Percentiles rank a stretch among this genome's conserved stretches.
These are phyloP conservation scores for Podaxis pistillaris DNA, from an alignment of 768 basidiomycete species.

Conservation along the genomic window DNA sequence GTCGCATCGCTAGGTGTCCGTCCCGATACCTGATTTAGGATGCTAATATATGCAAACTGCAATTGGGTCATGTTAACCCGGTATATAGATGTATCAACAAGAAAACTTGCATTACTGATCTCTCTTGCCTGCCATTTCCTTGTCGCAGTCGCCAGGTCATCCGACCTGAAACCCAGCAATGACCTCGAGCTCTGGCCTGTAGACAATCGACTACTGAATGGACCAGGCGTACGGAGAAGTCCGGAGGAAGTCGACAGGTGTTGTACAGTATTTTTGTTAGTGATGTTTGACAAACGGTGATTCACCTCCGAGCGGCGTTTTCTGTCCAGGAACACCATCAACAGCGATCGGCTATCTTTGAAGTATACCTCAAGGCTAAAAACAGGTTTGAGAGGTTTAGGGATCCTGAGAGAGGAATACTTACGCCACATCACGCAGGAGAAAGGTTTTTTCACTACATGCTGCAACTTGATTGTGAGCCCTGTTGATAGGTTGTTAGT, in stretches of 20 bases:
- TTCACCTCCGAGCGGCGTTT: constrained; percentile 60
- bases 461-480: constrained; percentile 73
- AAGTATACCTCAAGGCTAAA: constrained; percentile 87
- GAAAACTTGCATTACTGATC: constrained; percentile 76
- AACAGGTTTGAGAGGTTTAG: not conserved
- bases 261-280: constrained; percentile 40
- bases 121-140: constrained; percentile 86
- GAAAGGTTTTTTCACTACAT: constrained; percentile 78
- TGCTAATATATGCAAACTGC: constrained; percentile 85
- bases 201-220: constrained; percentile 49
- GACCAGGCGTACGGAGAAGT: constrained; percentile 51
- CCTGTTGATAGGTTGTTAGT: constrained; percentile 39
- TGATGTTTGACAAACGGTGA: constrained; percentile 47
- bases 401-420: constrained; percentile 25
- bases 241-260: constrained; percentile 49
- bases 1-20: constrained; percentile 94
- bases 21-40: constrained; percentile 90
- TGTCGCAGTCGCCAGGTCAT: constrained; percentile 71
- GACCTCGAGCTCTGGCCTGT: constrained; percentile 26
- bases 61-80: not conserved
- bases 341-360: constrained; percentile 84
- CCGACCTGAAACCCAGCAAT: constrained; percentile 47
- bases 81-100: not conserved
- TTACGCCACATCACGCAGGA: constrained; percentile 91
- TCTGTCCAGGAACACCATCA: constrained; percentile 78